Conservation (phyloP, 2,329 filamentous ascomycete species). For the Fusarium brachygibbosum region DNA sequence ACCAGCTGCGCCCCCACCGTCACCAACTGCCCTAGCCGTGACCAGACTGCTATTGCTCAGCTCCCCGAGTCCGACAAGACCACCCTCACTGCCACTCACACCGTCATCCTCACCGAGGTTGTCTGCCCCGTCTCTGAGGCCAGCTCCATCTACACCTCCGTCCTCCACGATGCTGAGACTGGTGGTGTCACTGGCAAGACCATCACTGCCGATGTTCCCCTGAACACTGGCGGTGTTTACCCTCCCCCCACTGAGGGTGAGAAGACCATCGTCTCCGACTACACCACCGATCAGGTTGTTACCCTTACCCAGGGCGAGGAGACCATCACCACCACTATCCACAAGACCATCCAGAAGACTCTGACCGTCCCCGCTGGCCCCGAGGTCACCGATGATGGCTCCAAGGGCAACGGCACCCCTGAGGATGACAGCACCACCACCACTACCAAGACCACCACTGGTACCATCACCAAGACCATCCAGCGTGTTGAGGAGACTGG, state of each 20-base stretch:
- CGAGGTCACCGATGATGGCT: slow-evolving; percentile 33
- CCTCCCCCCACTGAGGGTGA: slow-evolving; percentile 32
- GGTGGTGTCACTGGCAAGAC: slow-evolving; percentile 55
- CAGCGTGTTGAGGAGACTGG: slow-evolving; percentile 46
- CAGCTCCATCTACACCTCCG: slow-evolving; percentile 56
- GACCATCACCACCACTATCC: slow-evolving; percentile 60
- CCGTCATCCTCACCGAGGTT: slow-evolving; percentile 56
- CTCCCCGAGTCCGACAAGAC: slow-evolving; percentile 55
- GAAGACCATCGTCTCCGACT: slow-evolving; percentile 47
- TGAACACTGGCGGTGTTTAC: slow-evolving; percentile 56
- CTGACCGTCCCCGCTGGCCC: slow-evolving; percentile 48
- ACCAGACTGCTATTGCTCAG: slow-evolving; percentile 52
- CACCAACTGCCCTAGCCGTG: slow-evolving; percentile 66
- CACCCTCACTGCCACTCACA: slow-evolving; percentile 56
- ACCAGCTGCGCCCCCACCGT: slow-evolving; percentile 70
- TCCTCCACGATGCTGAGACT: slow-evolving; percentile 55
- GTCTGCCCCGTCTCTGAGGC: slow-evolving; percentile 63
- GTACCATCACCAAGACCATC: slow-evolving; percentile 55
- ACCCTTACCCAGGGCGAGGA: slow-evolving; percentile 55
- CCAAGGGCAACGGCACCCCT: slow-evolving; percentile 39
- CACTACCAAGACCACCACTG: slow-evolving; percentile 55
- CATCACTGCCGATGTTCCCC: slow-evolving; percentile 45
- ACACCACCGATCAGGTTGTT: slow-evolving; percentile 52
- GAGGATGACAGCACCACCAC: slow-evolving; percentile 56
- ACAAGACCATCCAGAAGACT: slow-evolving; percentile 58